phyloP scores from a whole-genome alignment of 495 filamentous ascomycete species.

The Opeltia flavorubescens region DNA sequence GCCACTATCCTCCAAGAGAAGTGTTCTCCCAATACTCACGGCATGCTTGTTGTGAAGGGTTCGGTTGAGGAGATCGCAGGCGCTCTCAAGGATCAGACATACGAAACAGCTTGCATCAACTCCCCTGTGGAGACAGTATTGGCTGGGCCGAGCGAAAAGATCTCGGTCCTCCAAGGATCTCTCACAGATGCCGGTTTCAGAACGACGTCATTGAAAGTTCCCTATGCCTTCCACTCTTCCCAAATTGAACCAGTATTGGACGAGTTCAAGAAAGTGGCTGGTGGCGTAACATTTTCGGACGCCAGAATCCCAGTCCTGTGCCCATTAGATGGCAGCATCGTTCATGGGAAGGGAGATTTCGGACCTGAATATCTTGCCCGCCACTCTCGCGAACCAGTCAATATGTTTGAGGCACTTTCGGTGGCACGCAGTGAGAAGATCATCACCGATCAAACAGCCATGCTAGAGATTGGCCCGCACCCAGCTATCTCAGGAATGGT shows the following conservation, averaged over 20 bases:
- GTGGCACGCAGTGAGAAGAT: conserved; percentile 32
- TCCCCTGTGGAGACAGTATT: conserved; percentile 18
- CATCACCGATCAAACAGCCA: conserved; percentile 36
- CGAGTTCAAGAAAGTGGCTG: conserved; percentile 38
- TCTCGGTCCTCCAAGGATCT: conserved; percentile 28
- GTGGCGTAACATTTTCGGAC: conserved; percentile 23
- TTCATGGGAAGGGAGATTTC: conserved; percentile 31
- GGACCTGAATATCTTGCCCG: conserved; percentile 39
- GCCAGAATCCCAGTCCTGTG: conserved; percentile 42
- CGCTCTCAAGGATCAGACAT: conserved; percentile 16
- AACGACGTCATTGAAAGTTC: conserved; percentile 42
- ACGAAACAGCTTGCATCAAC: conserved; percentile 24
- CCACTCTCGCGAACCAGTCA: conserved; percentile 46
- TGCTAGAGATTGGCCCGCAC: conserved; percentile 46
- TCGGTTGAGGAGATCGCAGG: conserved; percentile 20
- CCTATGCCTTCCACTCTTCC: conserved; percentile 56
- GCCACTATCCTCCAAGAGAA: conserved; percentile 48
- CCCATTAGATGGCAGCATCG: conserved; percentile 38
- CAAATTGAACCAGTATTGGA: conserved; percentile 54
- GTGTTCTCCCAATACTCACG: conserved; percentile 50
- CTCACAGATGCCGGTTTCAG: conserved; percentile 35
- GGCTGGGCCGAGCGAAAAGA: conserved; percentile 13
- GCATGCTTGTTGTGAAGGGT: conserved; percentile 33
- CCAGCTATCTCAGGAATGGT: conserved; percentile 43
- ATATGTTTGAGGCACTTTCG: conserved; percentile 40